These are phyloP conservation scores for Coemansia sp. DNA, from an alignment of 192 early-diverging fungal species.

Conservation along the genomic window DNA sequence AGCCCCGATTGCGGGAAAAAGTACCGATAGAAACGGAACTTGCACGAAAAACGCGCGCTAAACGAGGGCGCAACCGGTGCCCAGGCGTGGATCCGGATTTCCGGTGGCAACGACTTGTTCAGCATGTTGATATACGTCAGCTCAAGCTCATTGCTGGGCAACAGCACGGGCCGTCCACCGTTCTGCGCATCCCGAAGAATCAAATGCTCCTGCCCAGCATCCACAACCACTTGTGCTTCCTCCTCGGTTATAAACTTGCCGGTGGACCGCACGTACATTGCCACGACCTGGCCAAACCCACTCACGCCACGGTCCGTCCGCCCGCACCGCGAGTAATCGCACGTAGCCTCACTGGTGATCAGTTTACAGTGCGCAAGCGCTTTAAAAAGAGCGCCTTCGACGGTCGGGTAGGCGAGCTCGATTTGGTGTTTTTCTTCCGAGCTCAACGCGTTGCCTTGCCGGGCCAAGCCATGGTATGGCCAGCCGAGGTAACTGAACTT, in stretches of 20 bases:
- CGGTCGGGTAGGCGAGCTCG: conserved; percentile 58
- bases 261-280: conserved; percentile 69
- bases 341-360: conserved; percentile 63
- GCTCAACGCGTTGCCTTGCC: conserved; percentile 58
- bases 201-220: neutral
- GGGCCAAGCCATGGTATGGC: conserved; percentile 83
- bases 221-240: conserved; percentile 36
- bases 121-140: conserved; percentile 79
- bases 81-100: conserved; percentile 93
- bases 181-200: conserved; percentile 34
- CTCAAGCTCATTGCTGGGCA: conserved; percentile 49
- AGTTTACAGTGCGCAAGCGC: conserved; percentile 75
- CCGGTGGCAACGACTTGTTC: conserved; percentile 79
- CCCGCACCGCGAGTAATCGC: conserved; percentile 81
- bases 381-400: conserved; percentile 84
- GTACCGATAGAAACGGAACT: conserved; percentile 84
- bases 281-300: conserved; percentile 85
- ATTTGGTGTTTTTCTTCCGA: conserved; percentile 39
- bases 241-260: conserved; percentile 42
- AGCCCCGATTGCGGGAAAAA: conserved; percentile 68
- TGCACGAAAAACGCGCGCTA: conserved; percentile 84
- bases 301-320: conserved; percentile 88
- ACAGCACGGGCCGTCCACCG: conserved; percentile 15
- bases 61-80: conserved; percentile 72
- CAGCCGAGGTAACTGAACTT: conserved; percentile 90